Percentiles rank a stretch among this genome's conserved stretches.
Evolutionary conservation across 805 yeast genomes (phyloP).

Genomic region (Candida ficus): DNA sequence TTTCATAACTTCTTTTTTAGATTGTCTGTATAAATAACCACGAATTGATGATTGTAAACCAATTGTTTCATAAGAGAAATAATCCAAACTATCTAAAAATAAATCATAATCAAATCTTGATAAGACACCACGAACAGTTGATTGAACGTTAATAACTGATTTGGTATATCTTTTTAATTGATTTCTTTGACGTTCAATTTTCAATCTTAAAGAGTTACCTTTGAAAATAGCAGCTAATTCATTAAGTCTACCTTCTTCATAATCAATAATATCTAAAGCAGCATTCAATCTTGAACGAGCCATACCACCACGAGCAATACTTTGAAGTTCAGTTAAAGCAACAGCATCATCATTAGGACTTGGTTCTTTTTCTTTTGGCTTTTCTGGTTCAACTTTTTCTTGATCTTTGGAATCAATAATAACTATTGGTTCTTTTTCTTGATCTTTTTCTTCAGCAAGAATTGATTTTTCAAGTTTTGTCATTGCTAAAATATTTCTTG

Average conservation of each 20-base stretch:
- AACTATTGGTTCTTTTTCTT: constrained; percentile 23
- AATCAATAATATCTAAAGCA: constrained; percentile 22
- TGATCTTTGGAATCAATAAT: constrained; percentile 25
- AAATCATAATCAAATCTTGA: constrained; percentile 52
- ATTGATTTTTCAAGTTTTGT: constrained; percentile 2
- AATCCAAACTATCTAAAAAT: constrained; percentile 47
- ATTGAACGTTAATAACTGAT: constrained; percentile 43
- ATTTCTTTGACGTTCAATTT: constrained; percentile 6
- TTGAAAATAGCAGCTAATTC: constrained; percentile 35
- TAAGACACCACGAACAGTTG: constrained; percentile 58
- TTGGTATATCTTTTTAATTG: not conserved
- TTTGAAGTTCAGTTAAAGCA: constrained; percentile 43
- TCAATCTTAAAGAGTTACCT: constrained; percentile 32
- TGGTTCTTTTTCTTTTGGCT: constrained; percentile 1
- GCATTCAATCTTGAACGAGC: constrained; percentile 24
- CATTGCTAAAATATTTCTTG: constrained; percentile 12
- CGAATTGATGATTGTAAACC: constrained; percentile 51
- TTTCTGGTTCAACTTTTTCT: too few relatives aligned
- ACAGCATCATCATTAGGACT: constrained; percentile 1
- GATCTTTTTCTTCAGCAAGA: constrained; percentile 8
- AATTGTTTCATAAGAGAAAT: constrained; percentile 33
- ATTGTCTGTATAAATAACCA: constrained; percentile 40
- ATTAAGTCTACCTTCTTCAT: constrained; percentile 21
- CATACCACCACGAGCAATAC: constrained; percentile 44
- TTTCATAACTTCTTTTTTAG: constrained; percentile 28